Conservation (phyloP, 176 grass and related monocot genomes). For the Eleusine coracana region DNA sequence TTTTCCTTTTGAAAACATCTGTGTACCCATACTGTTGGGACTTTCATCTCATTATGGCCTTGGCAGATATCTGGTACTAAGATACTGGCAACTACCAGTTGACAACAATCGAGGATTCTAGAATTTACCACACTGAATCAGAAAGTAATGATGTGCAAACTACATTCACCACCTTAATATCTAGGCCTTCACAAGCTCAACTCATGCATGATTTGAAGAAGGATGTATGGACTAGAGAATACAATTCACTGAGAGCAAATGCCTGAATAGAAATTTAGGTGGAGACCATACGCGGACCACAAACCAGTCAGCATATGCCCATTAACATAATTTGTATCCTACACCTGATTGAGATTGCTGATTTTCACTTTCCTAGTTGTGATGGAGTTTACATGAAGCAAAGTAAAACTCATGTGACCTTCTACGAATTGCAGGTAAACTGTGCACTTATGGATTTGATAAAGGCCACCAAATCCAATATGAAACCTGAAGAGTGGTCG, state of each 20-base stretch:
- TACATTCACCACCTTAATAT: not conserved
- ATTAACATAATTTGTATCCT: not conserved
- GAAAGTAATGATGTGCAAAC: not conserved
- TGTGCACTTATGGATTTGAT: constrained; percentile 78
- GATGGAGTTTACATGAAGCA: not conserved
- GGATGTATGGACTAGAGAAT: not conserved
- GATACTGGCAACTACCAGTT: not conserved
- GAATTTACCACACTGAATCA: not conserved
- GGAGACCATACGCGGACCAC: not conserved
- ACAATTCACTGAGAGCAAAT: not conserved
- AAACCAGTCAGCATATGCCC: not conserved
- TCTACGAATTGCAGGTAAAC: constrained; percentile 64
- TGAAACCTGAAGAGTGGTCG: constrained; percentile 72
- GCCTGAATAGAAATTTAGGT: not conserved
- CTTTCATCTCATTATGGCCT: too few species aligned
- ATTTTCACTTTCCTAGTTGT: not conserved
- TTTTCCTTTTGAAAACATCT: not conserved
- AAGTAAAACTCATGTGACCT: not conserved
- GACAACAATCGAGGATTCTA: not conserved
- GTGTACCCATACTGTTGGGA: not conserved
- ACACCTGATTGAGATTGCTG: not conserved
- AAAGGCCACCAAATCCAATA: constrained; percentile 67
- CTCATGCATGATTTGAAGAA: not conserved
- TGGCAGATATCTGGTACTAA: not conserved
- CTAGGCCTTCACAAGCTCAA: not conserved